Evolutionary conservation across 352 stramenopile genomes (phyloP).

Genomic region (Phytopythium mirpurense): DNA sequence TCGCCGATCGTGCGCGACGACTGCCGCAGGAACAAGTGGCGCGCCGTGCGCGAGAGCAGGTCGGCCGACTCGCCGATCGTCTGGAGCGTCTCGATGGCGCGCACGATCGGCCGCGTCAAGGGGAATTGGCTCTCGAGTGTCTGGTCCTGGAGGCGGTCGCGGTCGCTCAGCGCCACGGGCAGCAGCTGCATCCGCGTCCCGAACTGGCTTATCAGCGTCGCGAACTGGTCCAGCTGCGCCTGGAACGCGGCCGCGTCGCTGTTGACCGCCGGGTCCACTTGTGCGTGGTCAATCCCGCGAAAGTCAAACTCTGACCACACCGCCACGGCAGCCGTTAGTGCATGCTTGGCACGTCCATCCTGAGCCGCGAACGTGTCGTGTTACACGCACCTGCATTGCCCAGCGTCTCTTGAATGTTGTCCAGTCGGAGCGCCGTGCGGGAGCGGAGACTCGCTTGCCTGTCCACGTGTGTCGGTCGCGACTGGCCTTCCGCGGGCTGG

Average conservation of each 20-base stretch:
- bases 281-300: slow-evolving; percentile 5
- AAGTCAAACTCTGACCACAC: slow-evolving; percentile 6
- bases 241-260: slow-evolving; percentile 23
- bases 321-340: not conserved
- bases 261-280: slow-evolving; percentile 10
- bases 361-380: not conserved
- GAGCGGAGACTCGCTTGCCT: slow-evolving; percentile 27
- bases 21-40: slow-evolving; percentile 47
- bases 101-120: slow-evolving; percentile 21
- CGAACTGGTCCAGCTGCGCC: slow-evolving; percentile 42
- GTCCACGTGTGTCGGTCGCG: slow-evolving; percentile 14
- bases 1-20: slow-evolving; percentile 11
- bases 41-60: slow-evolving; percentile 39
- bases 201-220: slow-evolving; percentile 42
- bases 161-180: slow-evolving; percentile 26
- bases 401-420: slow-evolving; percentile 36
- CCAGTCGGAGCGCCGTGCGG: slow-evolving; percentile 27
- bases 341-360: too few relatives aligned
- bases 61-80: slow-evolving; percentile 47
- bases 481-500: slow-evolving; percentile 4
- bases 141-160: slow-evolving; percentile 1
- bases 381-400: slow-evolving; percentile 23
- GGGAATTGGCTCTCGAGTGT: slow-evolving; percentile 8
- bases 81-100: slow-evolving; percentile 50
- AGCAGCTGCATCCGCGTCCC: slow-evolving; percentile 39